A percentile compares a stretch with the other conserved stretches of the same genome.
phyloP scores from a whole-genome alignment of 2,329 filamentous ascomycete species.

The Alternaria gansuensis region DNA sequence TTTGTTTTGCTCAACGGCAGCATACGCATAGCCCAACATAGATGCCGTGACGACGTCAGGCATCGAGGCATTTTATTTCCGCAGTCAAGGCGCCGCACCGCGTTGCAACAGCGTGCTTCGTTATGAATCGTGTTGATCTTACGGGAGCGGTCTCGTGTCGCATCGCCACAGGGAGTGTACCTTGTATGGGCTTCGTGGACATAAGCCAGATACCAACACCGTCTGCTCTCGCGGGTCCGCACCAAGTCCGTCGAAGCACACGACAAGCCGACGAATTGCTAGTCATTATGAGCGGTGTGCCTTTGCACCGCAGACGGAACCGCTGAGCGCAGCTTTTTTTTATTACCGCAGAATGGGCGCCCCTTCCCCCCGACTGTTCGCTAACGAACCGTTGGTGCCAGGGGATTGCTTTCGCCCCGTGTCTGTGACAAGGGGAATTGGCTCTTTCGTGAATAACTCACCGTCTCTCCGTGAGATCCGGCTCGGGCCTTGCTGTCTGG shows the following conservation, averaged over 20 bases:
- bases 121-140: conserved; percentile 31
- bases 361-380: conserved; percentile 16
- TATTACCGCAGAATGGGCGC: conserved; percentile 3
- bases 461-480: neutral
- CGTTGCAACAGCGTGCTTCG: conserved; percentile 21
- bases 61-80: conserved; percentile 32
- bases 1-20: conserved; percentile 7
- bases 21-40: neutral
- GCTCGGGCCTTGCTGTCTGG: neutral
- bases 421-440: conserved; percentile 16
- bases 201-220: conserved; percentile 15
- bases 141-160: conserved; percentile 16
- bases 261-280: conserved; percentile 15
- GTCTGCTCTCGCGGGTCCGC: conserved; percentile 19
- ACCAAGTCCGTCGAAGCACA: conserved; percentile 16
- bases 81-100: conserved; percentile 24
- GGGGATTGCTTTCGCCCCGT: conserved; percentile 9
- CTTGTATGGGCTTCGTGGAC: conserved; percentile 12
- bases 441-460: neutral
- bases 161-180: conserved; percentile 12
- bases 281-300: conserved; percentile 17
- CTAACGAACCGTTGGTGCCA: conserved; percentile 19
- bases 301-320: conserved; percentile 13
- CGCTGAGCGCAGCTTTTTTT: conserved; percentile 17
- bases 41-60: conserved; percentile 13